Evolutionary conservation across 768 basidiomycete species (phyloP).

Genomic region (Boletus reticuloceps): DNA sequence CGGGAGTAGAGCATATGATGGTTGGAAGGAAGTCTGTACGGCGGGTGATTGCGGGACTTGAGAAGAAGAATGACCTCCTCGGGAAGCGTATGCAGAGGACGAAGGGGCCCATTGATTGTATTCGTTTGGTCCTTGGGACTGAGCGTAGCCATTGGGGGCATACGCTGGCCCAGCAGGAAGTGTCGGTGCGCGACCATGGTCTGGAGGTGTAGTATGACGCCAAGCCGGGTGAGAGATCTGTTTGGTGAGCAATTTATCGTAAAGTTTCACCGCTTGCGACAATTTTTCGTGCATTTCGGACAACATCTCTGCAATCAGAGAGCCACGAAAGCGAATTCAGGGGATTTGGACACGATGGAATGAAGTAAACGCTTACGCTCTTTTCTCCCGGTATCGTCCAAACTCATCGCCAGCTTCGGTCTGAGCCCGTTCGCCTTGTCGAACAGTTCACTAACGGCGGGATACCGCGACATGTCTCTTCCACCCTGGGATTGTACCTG

Average conservation of each 20-base stretch:
- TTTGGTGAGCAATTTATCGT: slow-evolving; percentile 84
- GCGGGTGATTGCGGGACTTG: slow-evolving; percentile 29
- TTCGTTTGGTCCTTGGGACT: slow-evolving; percentile 20
- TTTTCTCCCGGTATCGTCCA: slow-evolving; percentile 84
- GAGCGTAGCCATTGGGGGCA: slow-evolving; percentile 33
- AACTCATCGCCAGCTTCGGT: slow-evolving; percentile 78
- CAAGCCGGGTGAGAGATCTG: slow-evolving; percentile 75
- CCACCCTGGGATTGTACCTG: slow-evolving; percentile 78
- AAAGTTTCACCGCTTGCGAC: slow-evolving; percentile 87
- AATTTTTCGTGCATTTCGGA: slow-evolving; percentile 94
- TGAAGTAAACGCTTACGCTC: slow-evolving; percentile 55
- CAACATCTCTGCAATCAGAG: slow-evolving; percentile 60
- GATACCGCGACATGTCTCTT: slow-evolving; percentile 75
- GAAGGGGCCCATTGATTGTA: slow-evolving; percentile 34
- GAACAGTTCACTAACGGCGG: slow-evolving; percentile 80
- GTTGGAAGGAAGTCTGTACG: slow-evolving; percentile 28
- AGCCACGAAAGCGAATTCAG: neutral
- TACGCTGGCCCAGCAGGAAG: slow-evolving; percentile 27
- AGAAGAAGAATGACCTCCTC: slow-evolving; percentile 15
- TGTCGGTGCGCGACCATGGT: slow-evolving; percentile 17
- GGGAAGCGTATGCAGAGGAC: slow-evolving; percentile 15
- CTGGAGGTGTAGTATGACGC: slow-evolving; percentile 35
- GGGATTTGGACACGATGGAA: neutral
- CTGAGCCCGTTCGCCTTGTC: slow-evolving; percentile 76
- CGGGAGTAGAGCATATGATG: slow-evolving; percentile 25